Percentiles rank a stretch among this genome's conserved stretches.
Conservation (phyloP, 1,139 yeast genomes). For the Kodamaea suecica region DNA sequence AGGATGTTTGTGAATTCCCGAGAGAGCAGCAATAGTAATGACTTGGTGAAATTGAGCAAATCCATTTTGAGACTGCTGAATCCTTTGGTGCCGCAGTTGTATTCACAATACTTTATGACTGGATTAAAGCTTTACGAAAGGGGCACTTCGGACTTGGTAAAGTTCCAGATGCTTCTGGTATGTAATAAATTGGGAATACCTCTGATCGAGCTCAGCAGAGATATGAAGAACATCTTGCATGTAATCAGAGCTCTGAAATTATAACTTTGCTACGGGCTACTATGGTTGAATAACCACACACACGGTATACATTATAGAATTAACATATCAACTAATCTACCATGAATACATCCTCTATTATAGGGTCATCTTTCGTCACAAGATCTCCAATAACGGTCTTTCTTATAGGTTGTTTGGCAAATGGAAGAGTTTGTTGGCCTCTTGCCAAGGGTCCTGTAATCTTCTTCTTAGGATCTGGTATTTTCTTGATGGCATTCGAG, state of each 20-base stretch:
- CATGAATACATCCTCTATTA: conserved; percentile 17
- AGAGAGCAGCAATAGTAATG: conserved; percentile 7
- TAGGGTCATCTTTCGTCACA: conserved; percentile 16
- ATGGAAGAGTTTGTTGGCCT: conserved; percentile 38
- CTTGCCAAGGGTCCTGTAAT: conserved; percentile 23
- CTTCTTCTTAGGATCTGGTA: conserved; percentile 3
- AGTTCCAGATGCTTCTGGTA: conserved; percentile 28
- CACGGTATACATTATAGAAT: no score
- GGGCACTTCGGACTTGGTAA: conserved; percentile 30
- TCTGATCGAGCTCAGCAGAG: conserved; percentile 19
- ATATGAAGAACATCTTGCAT: conserved; percentile 33
- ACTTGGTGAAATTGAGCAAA: not conserved
- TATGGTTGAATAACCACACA: conserved; percentile 6
- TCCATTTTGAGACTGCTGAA: conserved; percentile 7
- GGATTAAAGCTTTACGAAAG: conserved; percentile 35
- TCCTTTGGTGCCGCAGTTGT: conserved; percentile 16
- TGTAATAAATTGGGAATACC: conserved; percentile 28
- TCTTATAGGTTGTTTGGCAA: conserved; percentile 22
- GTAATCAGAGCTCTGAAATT: conserved; percentile 24
- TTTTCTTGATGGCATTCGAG: no score
- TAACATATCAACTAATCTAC: conserved; percentile 12
- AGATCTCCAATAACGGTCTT: conserved; percentile 39
- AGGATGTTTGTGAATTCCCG: conserved; percentile 12
- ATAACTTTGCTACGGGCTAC: no score
- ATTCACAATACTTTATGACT: conserved; percentile 24